A percentile compares a stretch with the other conserved stretches of the same genome.
phyloP scores from a whole-genome alignment of 2,329 filamentous ascomycete species.

The Lasiodiplodia theobromae region DNA sequence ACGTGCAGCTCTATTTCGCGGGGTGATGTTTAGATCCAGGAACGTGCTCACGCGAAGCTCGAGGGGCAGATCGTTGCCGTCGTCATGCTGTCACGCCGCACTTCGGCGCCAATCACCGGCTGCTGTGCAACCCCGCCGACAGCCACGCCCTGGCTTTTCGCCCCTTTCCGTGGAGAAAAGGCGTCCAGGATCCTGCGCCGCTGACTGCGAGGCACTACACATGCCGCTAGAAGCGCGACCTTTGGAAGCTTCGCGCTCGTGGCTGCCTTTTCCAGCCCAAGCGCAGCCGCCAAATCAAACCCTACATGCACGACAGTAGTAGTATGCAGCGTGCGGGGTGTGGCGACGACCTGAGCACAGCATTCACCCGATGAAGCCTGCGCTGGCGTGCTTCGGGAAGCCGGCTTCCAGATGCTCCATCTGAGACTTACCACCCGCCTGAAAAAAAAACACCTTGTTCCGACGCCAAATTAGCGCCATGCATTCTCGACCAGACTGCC shows the following conservation, averaged over 20 bases:
- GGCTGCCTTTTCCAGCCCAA: conserved; percentile 4
- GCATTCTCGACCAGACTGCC: neutral
- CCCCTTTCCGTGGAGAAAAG: neutral
- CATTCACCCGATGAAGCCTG: conserved; percentile 1
- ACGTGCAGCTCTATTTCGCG: conserved; percentile 1
- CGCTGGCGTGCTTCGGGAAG: too few relatives aligned
- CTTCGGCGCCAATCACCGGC: conserved; percentile 12
- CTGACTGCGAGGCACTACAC: conserved; percentile 11
- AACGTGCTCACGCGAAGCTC: conserved; percentile 19
- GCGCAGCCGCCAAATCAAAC: conserved; percentile 16
- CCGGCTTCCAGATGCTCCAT: neutral
- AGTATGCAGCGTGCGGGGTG: conserved; percentile 14
- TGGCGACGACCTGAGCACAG: neutral
- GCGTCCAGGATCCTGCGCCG: conserved; percentile 17
- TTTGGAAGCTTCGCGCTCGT: neutral
- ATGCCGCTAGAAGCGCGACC: neutral
- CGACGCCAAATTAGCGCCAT: conserved; percentile 3
- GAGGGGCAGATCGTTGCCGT: conserved; percentile 16
- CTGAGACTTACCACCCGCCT: too few relatives aligned
- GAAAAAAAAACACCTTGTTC: neutral
- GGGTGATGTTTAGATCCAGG: conserved; percentile 22
- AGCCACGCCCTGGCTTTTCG: neutral
- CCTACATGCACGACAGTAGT: conserved; percentile 19
- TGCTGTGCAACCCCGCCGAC: conserved; percentile 1
- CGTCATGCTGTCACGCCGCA: conserved; percentile 15